These are phyloP conservation scores for Nicotiana attenuata DNA, from an alignment of 257 asterid species.

Conservation along the genomic window DNA sequence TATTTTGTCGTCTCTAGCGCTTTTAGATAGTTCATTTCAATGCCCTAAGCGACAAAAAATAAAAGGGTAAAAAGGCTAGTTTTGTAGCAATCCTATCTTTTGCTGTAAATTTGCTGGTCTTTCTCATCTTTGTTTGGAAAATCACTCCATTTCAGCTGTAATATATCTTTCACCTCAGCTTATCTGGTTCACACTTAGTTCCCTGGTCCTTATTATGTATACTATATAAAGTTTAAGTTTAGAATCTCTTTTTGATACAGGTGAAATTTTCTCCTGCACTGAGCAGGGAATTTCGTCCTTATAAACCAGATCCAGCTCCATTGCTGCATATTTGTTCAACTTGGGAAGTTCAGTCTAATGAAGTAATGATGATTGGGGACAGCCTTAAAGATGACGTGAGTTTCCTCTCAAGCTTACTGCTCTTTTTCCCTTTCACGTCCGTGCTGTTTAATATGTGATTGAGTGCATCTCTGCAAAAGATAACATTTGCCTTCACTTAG, in stretches of 20 bases:
- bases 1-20: not conserved
- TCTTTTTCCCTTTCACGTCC: not conserved
- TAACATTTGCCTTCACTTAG: not conserved
- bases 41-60: not conserved
- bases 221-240: not conserved
- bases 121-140: not conserved
- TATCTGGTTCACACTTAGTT: not conserved
- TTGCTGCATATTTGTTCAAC: slow-evolving; percentile 69
- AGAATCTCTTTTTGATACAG: slow-evolving; percentile 33
- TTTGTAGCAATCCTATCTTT: not conserved
- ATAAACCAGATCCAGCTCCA: slow-evolving; percentile 93
- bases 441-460: not conserved
- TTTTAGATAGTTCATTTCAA: not conserved
- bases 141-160: not conserved
- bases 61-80: not conserved
- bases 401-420: not conserved
- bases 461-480: not conserved
- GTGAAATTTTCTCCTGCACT: slow-evolving; percentile 81
- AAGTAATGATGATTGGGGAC: slow-evolving; percentile 96
- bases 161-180: not conserved
- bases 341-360: slow-evolving; percentile 70
- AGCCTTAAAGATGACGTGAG: slow-evolving; percentile 94
- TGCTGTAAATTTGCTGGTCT: not conserved
- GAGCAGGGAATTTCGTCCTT: slow-evolving; percentile 87
- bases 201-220: not conserved